Evolutionary conservation across 1,284 basidiomycete species (phyloP), one percentile per base, ranked within the genome.

Genomic region (Caloboletus firmus): DNA sequence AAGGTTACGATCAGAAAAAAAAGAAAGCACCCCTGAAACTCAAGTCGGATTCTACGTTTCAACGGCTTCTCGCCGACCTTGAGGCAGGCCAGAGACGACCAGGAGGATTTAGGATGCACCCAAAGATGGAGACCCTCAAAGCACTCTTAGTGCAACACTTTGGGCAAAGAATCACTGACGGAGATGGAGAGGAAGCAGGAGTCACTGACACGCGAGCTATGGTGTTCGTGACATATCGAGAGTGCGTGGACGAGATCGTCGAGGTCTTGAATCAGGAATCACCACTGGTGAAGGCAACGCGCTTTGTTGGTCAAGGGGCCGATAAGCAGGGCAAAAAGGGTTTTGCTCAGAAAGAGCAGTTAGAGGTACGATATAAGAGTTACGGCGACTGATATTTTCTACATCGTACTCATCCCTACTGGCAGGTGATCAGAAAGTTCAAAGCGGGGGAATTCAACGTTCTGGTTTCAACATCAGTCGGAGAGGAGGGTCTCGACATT

Each of bases 401-500:
- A 40, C 31, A 24, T 48, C 35, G 30, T 31, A 22, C 53, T 58
- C 40, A 59, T 45, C 59, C 46, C 42, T 53, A 11, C n/a, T 17
- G 54, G 15, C 55, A 94, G 87, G 78, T 91, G 34, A 92, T 99
- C 62, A 74, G 84, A 52, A 83, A 86, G 56, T 99, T 99, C 79
- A 95, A 95, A 71, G 74, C 76, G 3, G 94, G 93, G 31, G 87
- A 87, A 54, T 93, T 84, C 72, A 98, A 99, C 63, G 87, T 98
- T 31, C 77, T 99, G 5, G 96, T 99, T 2, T 91, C 96, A 1
- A 99, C 97, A 0, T 97, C 91, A 4, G 95, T 99, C 55, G 97
- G 97, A 30, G 97, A 99, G 74, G 97, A 99, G 72, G 97, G 97
- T 57, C 78, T 99, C n/a, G 97, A 99, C 70, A 99, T 99, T 54